Evolutionary conservation across 306 rosid genomes (phyloP).

Genomic region (Cucurbita pepo): DNA sequence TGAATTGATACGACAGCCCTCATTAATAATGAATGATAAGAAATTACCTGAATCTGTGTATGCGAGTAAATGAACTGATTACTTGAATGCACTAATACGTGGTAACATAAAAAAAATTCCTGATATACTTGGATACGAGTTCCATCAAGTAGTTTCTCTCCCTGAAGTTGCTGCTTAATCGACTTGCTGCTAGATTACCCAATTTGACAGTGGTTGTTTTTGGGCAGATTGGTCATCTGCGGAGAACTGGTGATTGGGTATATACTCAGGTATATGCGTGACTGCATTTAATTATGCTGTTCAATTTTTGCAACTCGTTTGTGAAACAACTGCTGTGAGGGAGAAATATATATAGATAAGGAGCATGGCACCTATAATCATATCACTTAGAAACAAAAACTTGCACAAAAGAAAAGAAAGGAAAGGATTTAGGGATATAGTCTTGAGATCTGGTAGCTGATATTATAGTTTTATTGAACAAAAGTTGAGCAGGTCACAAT

Average conservation of each 20-base stretch:
- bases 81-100: not conserved
- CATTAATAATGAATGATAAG: not conserved
- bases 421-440: not conserved
- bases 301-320: not conserved
- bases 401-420: not conserved
- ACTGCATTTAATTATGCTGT: not conserved
- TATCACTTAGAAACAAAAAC: no score
- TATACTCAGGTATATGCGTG: slow-evolving; percentile 41
- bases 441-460: slow-evolving; percentile 11
- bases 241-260: slow-evolving; percentile 73
- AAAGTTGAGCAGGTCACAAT: slow-evolving; percentile 50
- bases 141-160: not conserved
- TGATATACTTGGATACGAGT: not conserved
- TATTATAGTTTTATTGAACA: slow-evolving; percentile 12
- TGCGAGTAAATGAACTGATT: not conserved
- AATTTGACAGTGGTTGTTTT: slow-evolving; percentile 5
- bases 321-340: not conserved
- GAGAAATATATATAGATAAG: no score
- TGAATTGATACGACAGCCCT: not conserved
- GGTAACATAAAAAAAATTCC: not conserved
- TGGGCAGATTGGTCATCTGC: slow-evolving; percentile 69
- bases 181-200: not conserved
- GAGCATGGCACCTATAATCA: no score
- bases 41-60: not conserved
- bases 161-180: not conserved